Base-by-base conservation (phyloP, 2,329 filamentous ascomycete species). In the Phaeosphaeriaceae sp. region DNA sequence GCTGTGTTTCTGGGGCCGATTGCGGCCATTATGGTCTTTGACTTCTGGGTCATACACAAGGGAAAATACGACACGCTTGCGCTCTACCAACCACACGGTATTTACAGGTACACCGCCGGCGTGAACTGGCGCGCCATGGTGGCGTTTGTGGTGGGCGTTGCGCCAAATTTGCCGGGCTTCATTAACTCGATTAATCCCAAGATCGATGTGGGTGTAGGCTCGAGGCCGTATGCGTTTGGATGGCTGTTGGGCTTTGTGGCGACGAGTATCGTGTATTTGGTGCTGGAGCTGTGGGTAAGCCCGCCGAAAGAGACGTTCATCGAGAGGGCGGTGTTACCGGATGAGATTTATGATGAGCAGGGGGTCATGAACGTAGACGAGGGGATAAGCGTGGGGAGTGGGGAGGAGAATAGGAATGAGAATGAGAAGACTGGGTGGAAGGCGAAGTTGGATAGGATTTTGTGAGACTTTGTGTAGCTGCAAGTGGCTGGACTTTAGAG, bases 1-100 rank as follows among this genome's bases (percentile, higher is more conserved):
- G 83, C 84, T 1, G 82, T 90, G 41, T 90, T 91, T 75, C 78
- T 90, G 0, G 87, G 85, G 0, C 87, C 88, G 0, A 87, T 90
- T 57, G 85, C 86, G 0, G 83, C 83, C 0, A 86, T 89, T 61
- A 83, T 89, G 76, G 78, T 83, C 0, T 81, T 81, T 13, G 87
- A 89, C 63, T 89, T 84, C 67, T 89, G 86, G 85, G 67, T 87
- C 45, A 73, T 89, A 7, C 84, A 85, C 53, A 56, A 57, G 2
- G 65, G 74, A 61, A 83, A 78, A 68, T 83, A 84, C 66, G 82
- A 83, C 71, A 81, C 79, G 2, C 81, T 80, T 47, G 86, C 79
- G 48, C 67, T 86, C 13, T 86, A 86, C 64, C 80, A 84, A 46
- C 82, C 80, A 1, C 59, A 77, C 15, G 71, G 80, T 11, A 81